Evolutionary conservation across 208 protist species (phyloP).

Genomic region (Acanthamoeba lenticulata): DNA sequence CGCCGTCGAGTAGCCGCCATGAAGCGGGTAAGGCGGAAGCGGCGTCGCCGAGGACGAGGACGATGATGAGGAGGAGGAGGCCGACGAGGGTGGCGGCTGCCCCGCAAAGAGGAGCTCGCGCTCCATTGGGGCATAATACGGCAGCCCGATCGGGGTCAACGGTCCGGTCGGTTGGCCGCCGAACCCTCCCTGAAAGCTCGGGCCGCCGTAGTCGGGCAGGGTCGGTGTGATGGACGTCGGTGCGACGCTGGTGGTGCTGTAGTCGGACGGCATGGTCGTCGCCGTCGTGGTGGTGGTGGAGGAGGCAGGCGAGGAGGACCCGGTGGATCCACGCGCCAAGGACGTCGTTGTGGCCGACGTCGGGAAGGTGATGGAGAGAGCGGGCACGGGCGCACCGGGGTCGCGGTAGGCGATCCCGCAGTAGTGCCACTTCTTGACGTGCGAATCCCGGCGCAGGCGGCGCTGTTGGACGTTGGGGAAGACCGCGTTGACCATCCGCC

Average conservation of each 20-base stretch:
- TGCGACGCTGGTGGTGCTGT: background rate
- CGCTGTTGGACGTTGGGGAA: constrained; percentile 46
- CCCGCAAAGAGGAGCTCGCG: too few relatives aligned
- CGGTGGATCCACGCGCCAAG: background rate
- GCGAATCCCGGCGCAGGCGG: background rate
- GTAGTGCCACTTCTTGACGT: constrained; percentile 48
- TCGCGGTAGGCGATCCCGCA: background rate
- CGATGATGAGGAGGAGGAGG: too few relatives aligned
- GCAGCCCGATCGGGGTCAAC: background rate
- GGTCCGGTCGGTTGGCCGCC: background rate
- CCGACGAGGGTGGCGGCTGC: too few relatives aligned
- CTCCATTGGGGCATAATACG: too few relatives aligned
- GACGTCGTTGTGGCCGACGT: too few relatives aligned
- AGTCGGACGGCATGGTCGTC: background rate
- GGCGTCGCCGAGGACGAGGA: too few relatives aligned
- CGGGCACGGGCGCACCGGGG: too few relatives aligned
- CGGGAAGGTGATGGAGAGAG: background rate
- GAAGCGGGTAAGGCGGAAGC: too few relatives aligned
- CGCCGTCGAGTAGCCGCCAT: too few relatives aligned
- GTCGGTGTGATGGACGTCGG: background rate
- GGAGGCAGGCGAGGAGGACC: background rate
- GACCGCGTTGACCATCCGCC: constrained; percentile 11
- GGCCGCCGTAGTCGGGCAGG: background rate
- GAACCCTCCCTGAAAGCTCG: background rate
- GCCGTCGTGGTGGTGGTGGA: background rate